Percentiles rank a stretch among this genome's conserved stretches.
phyloP scores from a whole-genome alignment of 805 yeast species.

The Yamadazyma ubonensis region DNA sequence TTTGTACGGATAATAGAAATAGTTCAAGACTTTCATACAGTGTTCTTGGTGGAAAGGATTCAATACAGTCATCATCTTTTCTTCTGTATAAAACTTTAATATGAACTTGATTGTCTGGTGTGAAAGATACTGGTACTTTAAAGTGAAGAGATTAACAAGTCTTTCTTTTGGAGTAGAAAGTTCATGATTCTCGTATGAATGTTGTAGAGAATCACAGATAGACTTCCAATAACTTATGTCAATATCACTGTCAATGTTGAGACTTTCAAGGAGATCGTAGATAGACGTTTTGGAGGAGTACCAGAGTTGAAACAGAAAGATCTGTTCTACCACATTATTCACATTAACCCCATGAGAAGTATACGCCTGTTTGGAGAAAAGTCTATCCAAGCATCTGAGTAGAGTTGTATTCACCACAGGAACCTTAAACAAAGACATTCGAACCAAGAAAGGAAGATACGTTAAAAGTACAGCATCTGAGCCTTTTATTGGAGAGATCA shows the following conservation, averaged over 20 bases:
- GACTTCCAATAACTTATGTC: slow-evolving; percentile 33
- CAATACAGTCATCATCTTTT: slow-evolving; percentile 54
- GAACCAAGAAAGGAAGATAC: slow-evolving; percentile 33
- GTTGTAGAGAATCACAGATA: slow-evolving; percentile 34
- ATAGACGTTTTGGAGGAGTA: slow-evolving; percentile 39
- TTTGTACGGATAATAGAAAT: slow-evolving; percentile 31
- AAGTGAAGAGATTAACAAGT: slow-evolving; percentile 42
- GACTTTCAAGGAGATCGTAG: slow-evolving; percentile 31
- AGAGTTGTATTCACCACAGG: slow-evolving; percentile 41
- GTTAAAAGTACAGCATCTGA: slow-evolving; percentile 17
- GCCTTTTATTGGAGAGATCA: slow-evolving; percentile 15
- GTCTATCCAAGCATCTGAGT: slow-evolving; percentile 37
- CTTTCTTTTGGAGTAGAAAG: slow-evolving; percentile 44
- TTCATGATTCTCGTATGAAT: slow-evolving; percentile 28
- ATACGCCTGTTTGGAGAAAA: slow-evolving; percentile 31
- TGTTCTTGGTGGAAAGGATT: slow-evolving; percentile 52
- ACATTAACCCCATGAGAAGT: slow-evolving; percentile 15
- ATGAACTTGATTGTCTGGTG: slow-evolving; percentile 42
- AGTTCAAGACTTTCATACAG: slow-evolving; percentile 42
- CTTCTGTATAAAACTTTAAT: slow-evolving; percentile 46
- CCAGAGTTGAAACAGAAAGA: slow-evolving; percentile 45
- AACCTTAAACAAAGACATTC: slow-evolving; percentile 33
- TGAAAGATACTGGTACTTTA: slow-evolving; percentile 35
- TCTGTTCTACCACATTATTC: slow-evolving; percentile 10
- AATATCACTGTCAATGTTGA: slow-evolving; percentile 25